Percentiles rank a stretch among this genome's conserved stretches.
Conservation (phyloP, 148 eudicot genomes). For the Pharnaceum exiguum region DNA sequence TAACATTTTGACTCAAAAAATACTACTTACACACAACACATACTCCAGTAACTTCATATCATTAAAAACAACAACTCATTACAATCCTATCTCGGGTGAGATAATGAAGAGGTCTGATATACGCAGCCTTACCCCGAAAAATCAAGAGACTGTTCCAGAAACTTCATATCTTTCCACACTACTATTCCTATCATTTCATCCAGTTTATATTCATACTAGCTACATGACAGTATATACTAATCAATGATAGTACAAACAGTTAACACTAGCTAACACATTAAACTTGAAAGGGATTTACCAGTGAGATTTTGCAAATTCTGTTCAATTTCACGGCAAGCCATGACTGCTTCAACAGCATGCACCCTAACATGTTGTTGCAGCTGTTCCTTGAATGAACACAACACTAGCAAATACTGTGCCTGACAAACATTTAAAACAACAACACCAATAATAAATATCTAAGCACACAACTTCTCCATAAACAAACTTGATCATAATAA, state of each 20-base stretch:
- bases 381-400: slow-evolving; percentile 87
- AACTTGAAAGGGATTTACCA: slow-evolving; percentile 34
- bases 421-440: slow-evolving; percentile 5
- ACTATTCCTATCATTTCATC: too few species aligned
- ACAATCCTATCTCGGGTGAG: too few species aligned
- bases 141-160: too few species aligned
- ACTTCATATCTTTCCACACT: too few species aligned
- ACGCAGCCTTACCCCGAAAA: too few species aligned
- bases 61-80: too few species aligned
- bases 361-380: slow-evolving; percentile 96
- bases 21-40: too few species aligned
- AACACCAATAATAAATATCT: neutral
- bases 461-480: neutral
- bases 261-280: neutral
- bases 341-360: slow-evolving; percentile 97
- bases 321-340: slow-evolving; percentile 95
- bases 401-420: slow-evolving; percentile 76
- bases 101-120: too few species aligned
- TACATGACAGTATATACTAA: neutral
- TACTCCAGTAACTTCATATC: too few species aligned
- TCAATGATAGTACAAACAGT: neutral
- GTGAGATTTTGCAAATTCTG: slow-evolving; percentile 75
- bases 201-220: too few species aligned
- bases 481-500: too few species aligned
- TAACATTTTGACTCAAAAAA: too few species aligned